Base-by-base conservation (phyloP, 2,329 filamentous ascomycete genomes). In the Diaporthe sp. region DNA sequence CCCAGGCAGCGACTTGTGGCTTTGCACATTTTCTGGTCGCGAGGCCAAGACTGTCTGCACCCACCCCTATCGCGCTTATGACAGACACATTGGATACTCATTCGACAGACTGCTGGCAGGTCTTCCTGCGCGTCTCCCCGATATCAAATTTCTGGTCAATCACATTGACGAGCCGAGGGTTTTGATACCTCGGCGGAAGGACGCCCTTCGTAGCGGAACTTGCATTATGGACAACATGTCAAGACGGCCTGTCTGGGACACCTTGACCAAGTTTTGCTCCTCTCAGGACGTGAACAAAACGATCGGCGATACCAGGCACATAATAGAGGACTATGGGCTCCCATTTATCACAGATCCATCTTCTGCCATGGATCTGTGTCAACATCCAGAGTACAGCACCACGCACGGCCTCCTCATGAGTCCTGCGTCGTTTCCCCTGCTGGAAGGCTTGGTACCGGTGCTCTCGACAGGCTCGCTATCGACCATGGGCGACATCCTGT, bases 141-240 rank as follows among this genome's bases (percentile, higher is more conserved):
- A 88, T 42, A 75, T 87, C 17, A 81, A 81, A 10, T 85, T 90
- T 34, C 81, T 89, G 0, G 81, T 88, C n/a, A 90, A 89, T 60
- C 84, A 86, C 55, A 80, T 89, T 4, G 87, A 90, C 60, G 87
- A 90, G 75, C 87, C 88, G 0, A 80, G 84, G 6, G 84, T 88
- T 3, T 9, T 89, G 28, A 49, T 74, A 39, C 72, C 72, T 31
- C 51, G 20, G 22, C 51, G 15, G 7, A 63, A 22, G 34, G 28
- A 28, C 51, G 34, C 39, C 13, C 25, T 53, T 28, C 17, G n/a
- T 20, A 74, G 39, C 28, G 42, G 53, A 15, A 42, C 28, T 2
- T 70, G 15, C 20, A n/a, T 28, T 4, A 28, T 60, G 28, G 44
- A 47, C 13, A 61, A 84, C 17, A 82, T 82, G 1, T 77, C 79